phyloP scores from a whole-genome alignment of 192 early-diverging fungal genomes.

The Helicostylum pulchrum region DNA sequence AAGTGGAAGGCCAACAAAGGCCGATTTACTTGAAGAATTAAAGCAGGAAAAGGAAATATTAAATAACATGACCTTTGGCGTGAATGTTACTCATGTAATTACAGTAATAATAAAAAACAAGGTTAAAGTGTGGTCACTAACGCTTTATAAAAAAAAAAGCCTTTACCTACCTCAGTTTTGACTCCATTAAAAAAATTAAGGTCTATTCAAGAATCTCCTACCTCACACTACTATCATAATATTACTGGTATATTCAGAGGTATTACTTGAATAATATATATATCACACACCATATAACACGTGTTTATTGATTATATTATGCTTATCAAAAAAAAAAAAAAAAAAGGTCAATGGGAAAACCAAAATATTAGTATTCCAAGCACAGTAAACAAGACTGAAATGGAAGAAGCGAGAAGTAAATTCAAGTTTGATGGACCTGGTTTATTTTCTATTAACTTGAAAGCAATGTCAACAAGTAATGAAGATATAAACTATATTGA shows the following conservation, averaged over 20 bases:
- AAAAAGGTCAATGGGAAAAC: slow-evolving; percentile 28
- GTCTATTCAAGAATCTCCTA: slow-evolving; percentile 7
- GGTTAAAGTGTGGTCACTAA: neutral
- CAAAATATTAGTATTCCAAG: slow-evolving; percentile 14
- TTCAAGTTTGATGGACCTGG: slow-evolving; percentile 27
- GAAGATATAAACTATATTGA: slow-evolving; percentile 46
- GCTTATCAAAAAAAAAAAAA: neutral
- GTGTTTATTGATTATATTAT: neutral
- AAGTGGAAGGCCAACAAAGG: slow-evolving; percentile 20
- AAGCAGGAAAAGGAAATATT: slow-evolving; percentile 32
- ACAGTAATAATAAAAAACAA: too few species aligned
- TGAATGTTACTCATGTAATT: slow-evolving; percentile 45
- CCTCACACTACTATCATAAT: slow-evolving; percentile 48
- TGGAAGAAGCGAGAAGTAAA: slow-evolving; percentile 16
- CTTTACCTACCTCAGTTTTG: slow-evolving; percentile 24
- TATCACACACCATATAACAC: neutral
- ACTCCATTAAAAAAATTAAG: slow-evolving; percentile 23
- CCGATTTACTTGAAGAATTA: slow-evolving; percentile 29
- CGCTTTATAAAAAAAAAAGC: slow-evolving; percentile 17
- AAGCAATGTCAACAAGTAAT: slow-evolving; percentile 34
- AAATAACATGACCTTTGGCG: slow-evolving; percentile 43
- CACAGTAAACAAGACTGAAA: slow-evolving; percentile 13
- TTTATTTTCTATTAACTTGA: slow-evolving; percentile 33
- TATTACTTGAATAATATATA: slow-evolving; percentile 15
- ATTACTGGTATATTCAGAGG: slow-evolving; percentile 52